Percentiles rank a stretch among this genome's conserved stretches.
Conservation (phyloP, 768 basidiomycete species). For the Amyloporia xantha region DNA sequence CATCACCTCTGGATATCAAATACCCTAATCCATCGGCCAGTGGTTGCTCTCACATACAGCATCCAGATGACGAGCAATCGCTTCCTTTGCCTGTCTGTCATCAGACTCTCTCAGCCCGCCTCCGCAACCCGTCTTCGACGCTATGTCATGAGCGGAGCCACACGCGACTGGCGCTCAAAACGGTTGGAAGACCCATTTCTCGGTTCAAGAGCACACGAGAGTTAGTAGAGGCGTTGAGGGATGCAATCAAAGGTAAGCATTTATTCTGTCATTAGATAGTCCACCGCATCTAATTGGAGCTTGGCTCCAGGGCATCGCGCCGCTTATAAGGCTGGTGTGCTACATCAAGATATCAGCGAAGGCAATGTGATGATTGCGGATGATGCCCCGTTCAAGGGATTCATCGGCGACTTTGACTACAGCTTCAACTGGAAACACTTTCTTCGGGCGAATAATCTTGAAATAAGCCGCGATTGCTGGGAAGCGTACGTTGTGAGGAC, state of each 20-base stretch:
- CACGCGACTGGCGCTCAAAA: conserved; percentile 6
- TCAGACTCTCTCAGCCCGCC: too few species aligned
- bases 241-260: conserved; percentile 7
- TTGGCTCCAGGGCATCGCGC: background rate
- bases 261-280: background rate
- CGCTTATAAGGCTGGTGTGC: conserved; percentile 6
- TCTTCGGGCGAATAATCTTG: background rate
- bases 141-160: conserved; percentile 5
- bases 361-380: conserved; percentile 15
- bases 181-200: conserved; percentile 4
- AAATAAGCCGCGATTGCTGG: background rate
- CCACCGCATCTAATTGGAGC: background rate
- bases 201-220: conserved; percentile 6
- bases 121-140: background rate
- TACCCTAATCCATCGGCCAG: too few species aligned
- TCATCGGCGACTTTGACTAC: conserved; percentile 7
- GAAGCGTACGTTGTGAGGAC: background rate
- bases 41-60: too few species aligned
- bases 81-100: too few species aligned
- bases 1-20: background rate
- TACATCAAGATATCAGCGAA: conserved; percentile 16
- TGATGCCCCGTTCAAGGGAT: background rate
- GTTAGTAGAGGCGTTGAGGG: conserved; percentile 7
- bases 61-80: too few species aligned
- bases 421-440: conserved; percentile 1